Conservation (phyloP, 2,329 filamentous ascomycete species). For the Hypocreales sp. region DNA sequence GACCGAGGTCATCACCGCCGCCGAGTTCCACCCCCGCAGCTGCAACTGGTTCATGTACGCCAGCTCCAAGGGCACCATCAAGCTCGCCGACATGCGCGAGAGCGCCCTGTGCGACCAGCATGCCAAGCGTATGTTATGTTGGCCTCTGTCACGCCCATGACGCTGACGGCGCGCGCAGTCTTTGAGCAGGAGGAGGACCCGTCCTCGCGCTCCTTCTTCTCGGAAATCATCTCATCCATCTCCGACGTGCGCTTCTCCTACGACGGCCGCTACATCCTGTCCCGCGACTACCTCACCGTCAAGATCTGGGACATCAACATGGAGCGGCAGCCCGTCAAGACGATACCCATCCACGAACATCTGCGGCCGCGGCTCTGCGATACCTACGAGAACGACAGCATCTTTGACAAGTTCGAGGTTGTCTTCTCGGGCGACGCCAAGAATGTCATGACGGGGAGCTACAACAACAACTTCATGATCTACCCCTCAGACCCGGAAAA, state of each 20-base stretch:
- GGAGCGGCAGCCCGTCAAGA: conserved; percentile 95
- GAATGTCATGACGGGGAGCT: conserved; percentile 99
- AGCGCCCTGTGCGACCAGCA: conserved; percentile 93
- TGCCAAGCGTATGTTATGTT: conserved; percentile 88
- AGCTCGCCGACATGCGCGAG: conserved; percentile 95
- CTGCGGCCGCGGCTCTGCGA: conserved; percentile 87
- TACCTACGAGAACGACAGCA: conserved; percentile 98
- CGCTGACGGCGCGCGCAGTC: conserved; percentile 37
- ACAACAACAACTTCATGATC: conserved; percentile 99
- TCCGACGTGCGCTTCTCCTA: conserved; percentile 96
- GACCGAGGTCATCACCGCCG: conserved; percentile 95
- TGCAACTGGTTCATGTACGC: conserved; percentile 99
- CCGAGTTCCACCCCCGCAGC: conserved; percentile 90
- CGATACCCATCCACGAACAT: conserved; percentile 96
- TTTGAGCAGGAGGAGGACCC: conserved; percentile 99
- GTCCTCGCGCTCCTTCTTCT: conserved; percentile 94
- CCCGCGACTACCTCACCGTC: conserved; percentile 92
- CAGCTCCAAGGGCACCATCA: conserved; percentile 97
- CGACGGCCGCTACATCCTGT: conserved; percentile 93
- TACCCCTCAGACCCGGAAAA: conserved; percentile 93
- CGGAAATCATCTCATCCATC: conserved; percentile 98
- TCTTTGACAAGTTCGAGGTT: conserved; percentile 99
- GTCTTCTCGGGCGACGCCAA: conserved; percentile 96
- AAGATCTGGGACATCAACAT: conserved; percentile 99
- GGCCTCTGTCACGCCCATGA: no score